These are phyloP conservation scores for Coriolopsis trogii DNA, from an alignment of 1,284 basidiomycete genomes.

Conservation along the genomic window DNA sequence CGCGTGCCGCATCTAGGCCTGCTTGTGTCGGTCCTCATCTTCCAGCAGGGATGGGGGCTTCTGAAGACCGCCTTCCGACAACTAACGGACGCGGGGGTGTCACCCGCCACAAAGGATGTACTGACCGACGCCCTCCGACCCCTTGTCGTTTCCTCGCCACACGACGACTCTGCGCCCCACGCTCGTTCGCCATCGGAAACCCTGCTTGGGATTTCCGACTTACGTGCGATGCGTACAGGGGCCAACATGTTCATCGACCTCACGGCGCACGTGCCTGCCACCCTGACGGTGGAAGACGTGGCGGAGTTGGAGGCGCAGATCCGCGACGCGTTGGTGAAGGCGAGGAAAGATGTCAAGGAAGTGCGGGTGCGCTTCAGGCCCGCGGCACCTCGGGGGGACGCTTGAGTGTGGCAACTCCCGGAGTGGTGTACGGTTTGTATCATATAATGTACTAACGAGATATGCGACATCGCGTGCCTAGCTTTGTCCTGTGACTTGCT, in stretches of 20 bases:
- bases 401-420: too few species aligned
- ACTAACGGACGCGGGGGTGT: conserved; percentile 85
- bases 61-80: conserved; percentile 79
- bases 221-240: conserved; percentile 81
- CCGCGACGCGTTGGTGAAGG: conserved; percentile 57
- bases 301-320: conserved; percentile 68
- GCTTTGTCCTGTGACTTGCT: too few species aligned
- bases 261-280: conserved; percentile 66
- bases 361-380: conserved; percentile 76
- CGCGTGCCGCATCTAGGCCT: too few species aligned
- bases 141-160: conserved; percentile 42
- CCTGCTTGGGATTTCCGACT: conserved; percentile 57
- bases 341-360: conserved; percentile 76
- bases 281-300: conserved; percentile 61
- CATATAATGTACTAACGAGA: too few species aligned
- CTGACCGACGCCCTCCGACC: conserved; percentile 59
- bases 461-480: too few species aligned
- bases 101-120: conserved; percentile 52
- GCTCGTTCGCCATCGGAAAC: conserved; percentile 8
- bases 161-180: conserved; percentile 22
- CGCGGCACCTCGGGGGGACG: conserved; percentile 29
- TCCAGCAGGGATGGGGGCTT: conserved; percentile 81
- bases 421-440: too few species aligned
- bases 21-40: conserved; percentile 87
- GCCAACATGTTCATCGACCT: conserved; percentile 77